Base-by-base conservation (phyloP, 257 asterid genomes). In the Nicotiana undulata region DNA sequence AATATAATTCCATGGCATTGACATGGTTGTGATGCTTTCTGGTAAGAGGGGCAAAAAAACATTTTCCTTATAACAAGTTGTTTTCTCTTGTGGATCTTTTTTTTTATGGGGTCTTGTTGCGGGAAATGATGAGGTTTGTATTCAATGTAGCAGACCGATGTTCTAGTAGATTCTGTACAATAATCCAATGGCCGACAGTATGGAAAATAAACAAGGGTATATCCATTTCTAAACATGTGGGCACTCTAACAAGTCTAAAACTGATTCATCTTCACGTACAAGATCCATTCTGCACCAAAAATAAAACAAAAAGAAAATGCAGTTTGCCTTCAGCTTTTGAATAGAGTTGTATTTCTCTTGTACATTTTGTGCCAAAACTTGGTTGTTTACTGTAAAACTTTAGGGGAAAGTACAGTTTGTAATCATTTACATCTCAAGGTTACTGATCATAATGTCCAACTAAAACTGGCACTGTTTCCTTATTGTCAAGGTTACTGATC, bases 341-440 rank as follows among this genome's bases (percentile, higher is more conserved):
- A 68, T 68, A 68, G 32, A 68, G 76, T 68, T 68, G 56, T 68
- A 68, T 40, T 37, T 68, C 56, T 40, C 76, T 68, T 68, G 32
- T 20, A 20, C 32, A 17, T 40, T 68, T 67, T 40, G 76, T 37
- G 76, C 56, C 56, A 37, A 68, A 68, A 68, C 32, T 40, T n/a
- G 32, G 56, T 68, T 60, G 32, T 60, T 68, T 68, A 17, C 18
- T 11, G 44, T 20, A 68, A 20, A n/a, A n/a, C 2, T 66, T 67
- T 16, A n/a, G 29, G 55, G 55, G 55, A 67, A 68, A 40, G 32
- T 68, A 20, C 22, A 18, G 8, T 53, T 53, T 53, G 8, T 53
- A 16, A 53, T 68, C 46, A 13, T 40, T 68, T 68, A 40, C 29
- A 68, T 40, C 32, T 68, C 24, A 40, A 11, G 32, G 32, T 40